Conservation (phyloP, 768 basidiomycete species). For the Mycena venus region DNA sequence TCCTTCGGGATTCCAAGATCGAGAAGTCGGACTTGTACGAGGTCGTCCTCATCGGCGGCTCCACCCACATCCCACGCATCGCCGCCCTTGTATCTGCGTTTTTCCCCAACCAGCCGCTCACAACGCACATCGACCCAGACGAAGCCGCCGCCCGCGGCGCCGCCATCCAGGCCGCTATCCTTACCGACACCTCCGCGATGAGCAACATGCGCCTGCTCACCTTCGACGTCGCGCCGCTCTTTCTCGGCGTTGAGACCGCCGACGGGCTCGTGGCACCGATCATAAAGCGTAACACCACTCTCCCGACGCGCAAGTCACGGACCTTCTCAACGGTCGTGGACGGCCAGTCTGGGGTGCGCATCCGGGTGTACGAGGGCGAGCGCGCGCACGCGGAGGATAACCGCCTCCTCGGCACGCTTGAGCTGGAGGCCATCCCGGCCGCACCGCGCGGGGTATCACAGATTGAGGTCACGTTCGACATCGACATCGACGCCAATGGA, state of each 20-base stretch:
- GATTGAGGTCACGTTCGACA: not conserved
- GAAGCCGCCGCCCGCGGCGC: not conserved
- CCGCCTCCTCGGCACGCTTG: not conserved
- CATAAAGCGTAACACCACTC: not conserved
- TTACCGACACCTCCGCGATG: not conserved
- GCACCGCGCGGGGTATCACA: not conserved
- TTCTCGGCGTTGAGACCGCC: not conserved
- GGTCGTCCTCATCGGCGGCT: constrained; percentile 1
- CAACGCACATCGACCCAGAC: not conserved
- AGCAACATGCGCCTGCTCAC: not conserved
- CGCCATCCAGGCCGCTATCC: not conserved
- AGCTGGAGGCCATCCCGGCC: not conserved
- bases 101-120: not conserved
- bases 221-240: not conserved
- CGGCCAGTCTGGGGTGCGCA: not conserved
- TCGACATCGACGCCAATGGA: not conserved
- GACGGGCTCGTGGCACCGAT: not conserved
- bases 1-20: not conserved
- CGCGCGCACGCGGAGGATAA: not conserved
- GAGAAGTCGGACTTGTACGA: not conserved
- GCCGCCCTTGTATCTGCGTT: not conserved
- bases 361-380: not conserved
- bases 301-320: not conserved
- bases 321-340: not conserved
- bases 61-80: not conserved